phyloP scores from a whole-genome alignment of 345 rosid genomes.

The Bruguiera gymnorhiza region DNA sequence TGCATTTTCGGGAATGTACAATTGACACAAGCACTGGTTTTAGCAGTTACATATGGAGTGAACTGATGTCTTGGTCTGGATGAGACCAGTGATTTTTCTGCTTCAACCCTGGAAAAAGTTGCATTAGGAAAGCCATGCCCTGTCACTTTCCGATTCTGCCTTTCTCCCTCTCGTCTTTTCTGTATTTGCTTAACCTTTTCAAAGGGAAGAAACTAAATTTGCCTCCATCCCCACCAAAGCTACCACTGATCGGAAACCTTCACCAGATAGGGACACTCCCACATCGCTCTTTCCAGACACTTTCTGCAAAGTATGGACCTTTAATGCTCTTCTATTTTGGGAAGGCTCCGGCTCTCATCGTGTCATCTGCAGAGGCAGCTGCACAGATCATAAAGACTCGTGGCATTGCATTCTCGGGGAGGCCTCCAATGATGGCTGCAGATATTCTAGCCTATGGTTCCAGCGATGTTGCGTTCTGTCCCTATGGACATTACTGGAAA shows the following conservation, averaged over 20 bases:
- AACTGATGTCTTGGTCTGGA: too few relatives aligned
- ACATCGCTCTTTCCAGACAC: slow-evolving; percentile 12
- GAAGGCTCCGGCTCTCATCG: slow-evolving; percentile 6
- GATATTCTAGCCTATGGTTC: slow-evolving; percentile 11
- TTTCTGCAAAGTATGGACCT: slow-evolving; percentile 28
- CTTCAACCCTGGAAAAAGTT: neutral
- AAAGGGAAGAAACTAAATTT: slow-evolving; percentile 7
- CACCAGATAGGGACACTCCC: slow-evolving; percentile 20
- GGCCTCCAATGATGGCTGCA: slow-evolving; percentile 12
- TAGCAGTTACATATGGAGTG: too few relatives aligned
- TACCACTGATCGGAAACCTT: slow-evolving; percentile 29
- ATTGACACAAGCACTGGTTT: too few relatives aligned
- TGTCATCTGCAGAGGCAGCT: slow-evolving; percentile 22
- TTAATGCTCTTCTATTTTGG: slow-evolving; percentile 19
- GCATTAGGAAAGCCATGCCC: neutral
- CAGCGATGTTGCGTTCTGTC: slow-evolving; percentile 7
- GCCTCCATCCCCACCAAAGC: slow-evolving; percentile 26
- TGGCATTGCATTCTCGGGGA: slow-evolving; percentile 16
- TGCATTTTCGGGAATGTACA: too few relatives aligned
- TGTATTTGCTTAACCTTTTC: neutral
- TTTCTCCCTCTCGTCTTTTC: neutral
- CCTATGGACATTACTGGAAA: slow-evolving; percentile 22
- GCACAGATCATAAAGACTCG: slow-evolving; percentile 9
- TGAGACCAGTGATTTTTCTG: neutral
- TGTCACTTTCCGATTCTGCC: neutral